phyloP scores from a whole-genome alignment of 2,329 filamentous ascomycete genomes.

The Alternaria burnsii region DNA sequence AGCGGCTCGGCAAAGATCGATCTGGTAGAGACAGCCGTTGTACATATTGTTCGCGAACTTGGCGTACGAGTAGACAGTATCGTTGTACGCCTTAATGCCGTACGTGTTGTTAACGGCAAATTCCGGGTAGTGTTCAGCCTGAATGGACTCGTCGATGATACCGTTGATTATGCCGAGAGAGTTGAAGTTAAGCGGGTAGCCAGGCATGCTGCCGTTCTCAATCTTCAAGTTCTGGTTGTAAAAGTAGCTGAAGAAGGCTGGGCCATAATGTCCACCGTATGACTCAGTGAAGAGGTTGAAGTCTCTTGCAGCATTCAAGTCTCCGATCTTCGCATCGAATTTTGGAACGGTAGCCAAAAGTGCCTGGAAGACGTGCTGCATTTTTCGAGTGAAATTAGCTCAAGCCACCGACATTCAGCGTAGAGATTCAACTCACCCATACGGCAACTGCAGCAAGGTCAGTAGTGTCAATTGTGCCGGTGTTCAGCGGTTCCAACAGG shows the following conservation, averaged over 20 bases:
- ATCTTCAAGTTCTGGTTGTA: constrained; percentile 66
- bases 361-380: constrained; percentile 35
- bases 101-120: constrained; percentile 66
- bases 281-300: constrained; percentile 67
- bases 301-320: constrained; percentile 45
- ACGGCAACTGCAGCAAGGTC: constrained; percentile 61
- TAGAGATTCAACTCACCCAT: constrained; percentile 29
- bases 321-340: constrained; percentile 47
- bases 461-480: constrained; percentile 62
- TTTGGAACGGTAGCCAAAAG: constrained; percentile 33
- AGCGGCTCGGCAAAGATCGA: constrained; percentile 62
- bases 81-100: constrained; percentile 63
- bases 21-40: constrained; percentile 58
- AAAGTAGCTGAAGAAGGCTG: constrained; percentile 66
- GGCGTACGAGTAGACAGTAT: constrained; percentile 67
- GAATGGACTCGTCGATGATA: constrained; percentile 55
- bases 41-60: constrained; percentile 62
- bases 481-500: constrained; percentile 54
- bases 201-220: constrained; percentile 57
- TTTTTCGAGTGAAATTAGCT: not conserved
- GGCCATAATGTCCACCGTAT: constrained; percentile 60
- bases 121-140: constrained; percentile 60
- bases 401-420: not conserved
- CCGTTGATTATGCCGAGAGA: constrained; percentile 64
- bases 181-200: constrained; percentile 63